A percentile compares a stretch with the other conserved stretches of the same genome.
These are phyloP conservation scores for Globisporangium uncinulatum DNA, from an alignment of 352 stramenopile species.

Conservation along the genomic window DNA sequence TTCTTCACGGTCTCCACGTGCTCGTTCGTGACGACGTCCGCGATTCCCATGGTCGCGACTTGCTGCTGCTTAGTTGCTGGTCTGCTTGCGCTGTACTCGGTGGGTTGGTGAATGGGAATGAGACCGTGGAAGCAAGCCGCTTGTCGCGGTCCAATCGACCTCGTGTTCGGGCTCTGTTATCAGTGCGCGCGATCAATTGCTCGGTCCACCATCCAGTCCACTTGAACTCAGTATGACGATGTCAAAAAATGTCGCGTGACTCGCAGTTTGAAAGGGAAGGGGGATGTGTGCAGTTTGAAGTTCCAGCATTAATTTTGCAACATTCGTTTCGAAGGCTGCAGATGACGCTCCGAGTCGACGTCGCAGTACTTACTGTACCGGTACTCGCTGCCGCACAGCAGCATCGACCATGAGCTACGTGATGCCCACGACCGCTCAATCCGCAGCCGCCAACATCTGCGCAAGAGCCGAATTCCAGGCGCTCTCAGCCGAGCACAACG, in stretches of 20 bases:
- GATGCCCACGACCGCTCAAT: too few relatives aligned
- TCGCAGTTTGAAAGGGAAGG: not conserved
- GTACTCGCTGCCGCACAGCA: too few relatives aligned
- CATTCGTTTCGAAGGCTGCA: not conserved
- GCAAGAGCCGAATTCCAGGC: too few relatives aligned
- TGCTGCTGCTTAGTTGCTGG: not conserved
- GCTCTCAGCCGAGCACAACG: too few relatives aligned
- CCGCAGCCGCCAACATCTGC: too few relatives aligned
- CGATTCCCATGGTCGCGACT: constrained; percentile 23
- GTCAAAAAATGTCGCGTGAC: not conserved
- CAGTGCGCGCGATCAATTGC: not conserved
- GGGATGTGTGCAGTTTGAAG: not conserved
- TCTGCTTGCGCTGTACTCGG: not conserved
- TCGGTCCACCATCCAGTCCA: not conserved
- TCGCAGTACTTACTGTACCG: not conserved
- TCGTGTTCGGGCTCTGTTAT: too few relatives aligned
- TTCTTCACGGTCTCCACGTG: constrained; percentile 37
- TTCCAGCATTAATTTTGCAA: not conserved
- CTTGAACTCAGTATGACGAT: not conserved
- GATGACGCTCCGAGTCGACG: not conserved
- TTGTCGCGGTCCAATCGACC: not conserved
- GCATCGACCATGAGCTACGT: too few relatives aligned
- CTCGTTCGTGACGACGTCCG: constrained; percentile 20
- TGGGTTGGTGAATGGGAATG: not conserved
- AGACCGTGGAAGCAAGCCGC: not conserved